Evolutionary conservation across 2,329 filamentous ascomycete genomes (phyloP), one percentile per base, ranked within the genome.

Genomic region (Colletotrichum musicola): DNA sequence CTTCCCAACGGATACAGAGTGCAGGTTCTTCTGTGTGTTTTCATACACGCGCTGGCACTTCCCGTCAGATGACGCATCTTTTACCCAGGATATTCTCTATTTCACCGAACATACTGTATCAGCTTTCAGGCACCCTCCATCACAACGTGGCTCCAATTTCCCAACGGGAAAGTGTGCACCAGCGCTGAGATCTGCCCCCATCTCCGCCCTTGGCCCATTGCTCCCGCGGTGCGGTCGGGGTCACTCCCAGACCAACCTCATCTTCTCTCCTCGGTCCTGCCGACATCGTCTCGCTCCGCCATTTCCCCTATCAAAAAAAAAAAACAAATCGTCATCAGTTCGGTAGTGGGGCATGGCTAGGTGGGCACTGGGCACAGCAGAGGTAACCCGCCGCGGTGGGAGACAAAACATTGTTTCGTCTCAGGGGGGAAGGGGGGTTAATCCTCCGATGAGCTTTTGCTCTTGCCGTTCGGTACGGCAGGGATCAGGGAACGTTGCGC

Each of bases 381-480:
- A 55, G 40, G 30, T 62, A 47, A 64, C 44, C 62, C 65, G 53
- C 42, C 35, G 25, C 50, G 58, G 55, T 53, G 51, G 60, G 51
- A 68, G 54, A 44, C 50, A 64, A 35, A 70, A 68, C 55, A 68
- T 60, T 64, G 55, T 65, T 68, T 67, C 38, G 59, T 59, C 47
- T 56, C 62, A 50, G 13, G 40, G 38, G 38, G 38, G 14, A 4
- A 14, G 40, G 35, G 35, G 22, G 57, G 30, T 56, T 57, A 57
- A 57, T 27, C 58, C 51, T 67, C 64, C 46, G 64, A 64, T 58
- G 53, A 44, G 53, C 61, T 56, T 50, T 30, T 64, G 44, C 57
- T 50, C 46, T 44, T 49, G 42, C 49, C 53, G 51, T 35, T 27
- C 20, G 25, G 38, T 51, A 53, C 5, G 64, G 38, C 46, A 64